These are phyloP conservation scores for Phialophora chinensis DNA, from an alignment of 2,329 filamentous ascomycete species.

Conservation along the genomic window DNA sequence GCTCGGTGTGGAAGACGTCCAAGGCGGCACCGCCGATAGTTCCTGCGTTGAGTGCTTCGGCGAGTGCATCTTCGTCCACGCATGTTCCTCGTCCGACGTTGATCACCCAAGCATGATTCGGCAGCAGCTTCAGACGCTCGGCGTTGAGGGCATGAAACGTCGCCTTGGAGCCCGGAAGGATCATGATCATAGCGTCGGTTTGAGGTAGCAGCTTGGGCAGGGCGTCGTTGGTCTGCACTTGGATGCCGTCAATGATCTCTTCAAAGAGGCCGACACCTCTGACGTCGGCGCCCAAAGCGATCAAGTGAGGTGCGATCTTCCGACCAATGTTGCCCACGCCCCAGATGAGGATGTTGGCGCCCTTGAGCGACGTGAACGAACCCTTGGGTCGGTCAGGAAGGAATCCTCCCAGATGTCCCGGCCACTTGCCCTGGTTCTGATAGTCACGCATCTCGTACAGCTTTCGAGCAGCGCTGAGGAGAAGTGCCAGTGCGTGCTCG, in stretches of 20 bases:
- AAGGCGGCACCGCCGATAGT: slow-evolving; percentile 69
- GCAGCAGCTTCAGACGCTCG: slow-evolving; percentile 61
- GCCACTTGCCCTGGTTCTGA: slow-evolving; percentile 64
- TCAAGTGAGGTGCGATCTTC: slow-evolving; percentile 61
- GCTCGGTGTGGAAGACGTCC: slow-evolving; percentile 75
- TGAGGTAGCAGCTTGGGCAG: slow-evolving; percentile 60
- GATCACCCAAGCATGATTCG: slow-evolving; percentile 52
- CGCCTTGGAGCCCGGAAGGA: slow-evolving; percentile 64
- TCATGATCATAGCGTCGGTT: slow-evolving; percentile 71
- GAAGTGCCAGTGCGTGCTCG: slow-evolving; percentile 65
- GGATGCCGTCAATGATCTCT: slow-evolving; percentile 64
- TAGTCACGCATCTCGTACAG: slow-evolving; percentile 57
- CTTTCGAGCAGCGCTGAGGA: slow-evolving; percentile 26
- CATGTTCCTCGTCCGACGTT: slow-evolving; percentile 32
- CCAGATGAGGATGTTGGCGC: slow-evolving; percentile 66
- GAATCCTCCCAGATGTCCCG: slow-evolving; percentile 65
- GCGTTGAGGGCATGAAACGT: slow-evolving; percentile 50
- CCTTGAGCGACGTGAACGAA: slow-evolving; percentile 64
- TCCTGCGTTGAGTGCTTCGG: slow-evolving; percentile 48
- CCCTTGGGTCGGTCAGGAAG: slow-evolving; percentile 53
- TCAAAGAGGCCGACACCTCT: slow-evolving; percentile 62
- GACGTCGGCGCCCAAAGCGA: slow-evolving; percentile 63
- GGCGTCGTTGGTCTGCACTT: slow-evolving; percentile 62
- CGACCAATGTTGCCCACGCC: slow-evolving; percentile 71
- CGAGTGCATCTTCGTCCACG: slow-evolving; percentile 33